phyloP scores from a whole-genome alignment of 225 moss, liverwort and hornwort species.

The Pseudisothecium myosuroides region DNA sequence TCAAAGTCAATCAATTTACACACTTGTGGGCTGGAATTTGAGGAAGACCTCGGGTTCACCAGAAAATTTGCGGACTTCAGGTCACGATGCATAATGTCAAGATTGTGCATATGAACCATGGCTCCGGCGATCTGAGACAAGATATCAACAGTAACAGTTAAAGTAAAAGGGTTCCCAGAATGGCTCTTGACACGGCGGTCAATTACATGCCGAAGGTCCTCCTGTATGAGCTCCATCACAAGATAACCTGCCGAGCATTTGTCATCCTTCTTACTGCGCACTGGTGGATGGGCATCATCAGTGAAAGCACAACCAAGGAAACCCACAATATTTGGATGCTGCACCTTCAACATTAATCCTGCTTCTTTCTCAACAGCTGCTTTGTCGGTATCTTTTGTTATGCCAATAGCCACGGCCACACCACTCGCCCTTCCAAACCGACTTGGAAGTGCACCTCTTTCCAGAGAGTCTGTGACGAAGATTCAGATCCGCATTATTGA shows the following conservation, averaged over 20 bases:
- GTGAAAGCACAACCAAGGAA: not conserved
- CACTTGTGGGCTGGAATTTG: not conserved
- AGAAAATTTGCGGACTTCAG: not conserved
- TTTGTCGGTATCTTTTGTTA: not conserved
- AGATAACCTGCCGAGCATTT: not conserved
- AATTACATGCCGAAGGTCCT: not conserved
- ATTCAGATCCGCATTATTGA: not conserved
- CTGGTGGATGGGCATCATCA: not conserved
- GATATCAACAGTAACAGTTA: not conserved
- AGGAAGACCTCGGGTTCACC: not conserved
- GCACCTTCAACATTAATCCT: not conserved
- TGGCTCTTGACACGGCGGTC: too few relatives aligned
- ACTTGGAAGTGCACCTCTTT: not conserved
- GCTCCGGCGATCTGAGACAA: not conserved
- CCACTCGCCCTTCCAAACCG: not conserved
- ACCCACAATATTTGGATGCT: not conserved
- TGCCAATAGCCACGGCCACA: not conserved
- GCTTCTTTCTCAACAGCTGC: not conserved
- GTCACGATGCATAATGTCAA: not conserved
- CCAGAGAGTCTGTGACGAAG: rapidly evolving
- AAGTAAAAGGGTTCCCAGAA: not conserved
- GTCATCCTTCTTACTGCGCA: not conserved
- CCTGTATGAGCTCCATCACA: constrained; percentile 5
- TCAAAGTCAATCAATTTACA: not conserved
- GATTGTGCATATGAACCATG: not conserved